Evolutionary conservation across 768 basidiomycete species (phyloP).

Genomic region (Hericium erinaceus): DNA sequence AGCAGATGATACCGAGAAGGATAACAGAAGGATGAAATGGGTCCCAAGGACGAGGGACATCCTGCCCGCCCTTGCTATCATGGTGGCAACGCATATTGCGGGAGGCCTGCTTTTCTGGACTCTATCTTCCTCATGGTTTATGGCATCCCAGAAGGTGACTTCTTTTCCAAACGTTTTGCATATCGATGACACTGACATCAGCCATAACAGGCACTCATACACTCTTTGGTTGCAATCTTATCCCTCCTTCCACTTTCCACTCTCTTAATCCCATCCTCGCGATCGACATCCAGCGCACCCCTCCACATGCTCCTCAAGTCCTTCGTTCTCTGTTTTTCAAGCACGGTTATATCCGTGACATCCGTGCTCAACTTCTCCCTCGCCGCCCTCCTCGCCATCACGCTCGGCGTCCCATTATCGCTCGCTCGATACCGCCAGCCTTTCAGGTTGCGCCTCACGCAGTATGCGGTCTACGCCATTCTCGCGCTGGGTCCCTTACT

Average conservation of each 20-base stretch:
- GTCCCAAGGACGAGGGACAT: slow-evolving; percentile 43
- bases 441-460: slow-evolving; percentile 19
- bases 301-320: slow-evolving; percentile 49
- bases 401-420: slow-evolving; percentile 57
- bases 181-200: not conserved
- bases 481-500: slow-evolving; percentile 56
- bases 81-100: slow-evolving; percentile 45
- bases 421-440: slow-evolving; percentile 30
- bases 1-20: not conserved
- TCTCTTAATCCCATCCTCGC: slow-evolving; percentile 20
- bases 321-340: slow-evolving; percentile 73
- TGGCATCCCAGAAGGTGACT: slow-evolving; percentile 32
- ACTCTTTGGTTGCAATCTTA: slow-evolving; percentile 2
- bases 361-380: slow-evolving; percentile 92
- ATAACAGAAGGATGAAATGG: slow-evolving; percentile 26
- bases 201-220: not conserved
- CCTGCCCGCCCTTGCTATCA: slow-evolving; percentile 39
- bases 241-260: slow-evolving; percentile 27
- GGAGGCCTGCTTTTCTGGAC: slow-evolving; percentile 44
- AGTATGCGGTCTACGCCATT: slow-evolving; percentile 30
- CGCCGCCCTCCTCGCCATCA: slow-evolving; percentile 58
- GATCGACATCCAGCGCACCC: slow-evolving; percentile 23
- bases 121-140: slow-evolving; percentile 37
- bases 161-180: not conserved
- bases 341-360: slow-evolving; percentile 76